Evolutionary conservation across 495 filamentous ascomycete species (phyloP), one percentile per base, ranked within the genome.

Genomic region (Cercophora samala): DNA sequence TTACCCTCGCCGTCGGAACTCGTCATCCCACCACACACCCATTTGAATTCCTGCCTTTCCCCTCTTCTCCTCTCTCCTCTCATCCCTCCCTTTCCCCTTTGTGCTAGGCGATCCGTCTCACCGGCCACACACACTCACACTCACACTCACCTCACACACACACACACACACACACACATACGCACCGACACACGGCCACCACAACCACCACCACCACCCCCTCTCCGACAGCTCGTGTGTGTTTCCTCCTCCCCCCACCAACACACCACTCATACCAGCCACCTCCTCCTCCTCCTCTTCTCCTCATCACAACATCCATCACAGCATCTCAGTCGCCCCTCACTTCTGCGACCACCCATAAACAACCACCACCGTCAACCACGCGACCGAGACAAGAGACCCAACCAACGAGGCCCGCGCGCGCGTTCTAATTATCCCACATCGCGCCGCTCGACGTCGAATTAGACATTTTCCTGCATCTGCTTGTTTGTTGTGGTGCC

Each of bases 1-100:
- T 67, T 58, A 60, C 29, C 62, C 42, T 66, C 66, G 62, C 66
- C 72, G 64, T 65, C 64, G 51, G 68, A 66, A 69, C 69, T 69
- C 70, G 69, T 68, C 67, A 71, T 71, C 65, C 62, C 60, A 60
- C 60, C 60, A 46, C 37, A 46, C 37, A 46, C 53, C 22, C 22
- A 15, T 56, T 62, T 22, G 60, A 62, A 46, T 62, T 62, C 29
- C 60, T 29, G 37, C 22, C 54, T 59, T 60, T 46, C 55, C 37
- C 29, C 42, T 21, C 23, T 64, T 29, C 26, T 54, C 32, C 62
- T 63, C 52, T 58, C 52, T 63, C 55, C 61, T 64, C 18, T 64
- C 65, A 68, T 71, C 23, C 25, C 6, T 6, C 21, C 26, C 19
- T 32, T 32, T 25, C 23, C 23, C 24, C 37, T 46, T 13, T 46